Evolutionary conservation across 1,284 basidiomycete genomes (phyloP).

Genomic region (Fomitopsis pinicola): DNA sequence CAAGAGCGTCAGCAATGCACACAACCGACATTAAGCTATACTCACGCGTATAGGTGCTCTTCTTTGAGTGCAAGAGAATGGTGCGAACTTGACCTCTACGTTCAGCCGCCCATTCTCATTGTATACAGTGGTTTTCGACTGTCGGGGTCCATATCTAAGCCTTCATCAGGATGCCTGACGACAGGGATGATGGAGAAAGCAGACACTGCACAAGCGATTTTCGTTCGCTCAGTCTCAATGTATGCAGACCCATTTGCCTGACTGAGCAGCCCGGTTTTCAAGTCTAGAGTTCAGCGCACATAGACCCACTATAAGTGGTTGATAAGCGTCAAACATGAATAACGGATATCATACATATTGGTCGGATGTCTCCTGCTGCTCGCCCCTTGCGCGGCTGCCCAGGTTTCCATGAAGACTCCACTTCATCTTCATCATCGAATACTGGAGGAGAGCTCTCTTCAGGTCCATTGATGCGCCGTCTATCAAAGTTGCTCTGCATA

Average conservation of each 20-base stretch:
- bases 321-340: conserved; percentile 7
- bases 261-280: conserved; percentile 84
- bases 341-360: conserved; percentile 64
- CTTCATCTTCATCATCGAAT: conserved; percentile 45
- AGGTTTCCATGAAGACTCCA: conserved; percentile 17
- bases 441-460: conserved; percentile 72
- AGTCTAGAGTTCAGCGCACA: conserved; percentile 45
- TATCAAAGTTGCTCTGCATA: conserved; percentile 57
- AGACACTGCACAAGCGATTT: conserved; percentile 93
- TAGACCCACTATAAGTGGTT: background rate
- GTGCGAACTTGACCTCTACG: conserved; percentile 95
- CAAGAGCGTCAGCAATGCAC: background rate
- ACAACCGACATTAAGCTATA: conserved; percentile 2
- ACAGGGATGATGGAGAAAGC: conserved; percentile 22
- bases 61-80: conserved; percentile 79
- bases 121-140: conserved; percentile 75
- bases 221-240: conserved; percentile 85
- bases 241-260: conserved; percentile 96
- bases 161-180: conserved; percentile 2
- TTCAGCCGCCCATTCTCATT: conserved; percentile 86
- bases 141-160: conserved; percentile 87
- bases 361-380: conserved; percentile 62
- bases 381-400: conserved; percentile 47
- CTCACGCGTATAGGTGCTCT: conserved; percentile 84
- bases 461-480: conserved; percentile 85